Evolutionary conservation across 441 rosid genomes (phyloP).

Genomic region (Melastoma candidum): DNA sequence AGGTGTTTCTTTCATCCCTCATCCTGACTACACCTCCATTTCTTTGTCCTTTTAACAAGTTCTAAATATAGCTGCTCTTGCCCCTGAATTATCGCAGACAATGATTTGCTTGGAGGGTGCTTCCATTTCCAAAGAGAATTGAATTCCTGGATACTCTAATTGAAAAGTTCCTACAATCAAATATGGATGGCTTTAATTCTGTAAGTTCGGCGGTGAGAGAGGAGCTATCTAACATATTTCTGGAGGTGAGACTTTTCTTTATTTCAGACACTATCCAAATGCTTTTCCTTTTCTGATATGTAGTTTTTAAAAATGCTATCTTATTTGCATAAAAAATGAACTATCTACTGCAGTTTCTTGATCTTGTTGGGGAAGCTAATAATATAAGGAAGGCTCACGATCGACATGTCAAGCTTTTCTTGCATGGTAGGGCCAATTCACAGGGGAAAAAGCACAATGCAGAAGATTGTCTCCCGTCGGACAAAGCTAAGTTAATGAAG

Average conservation of each 20-base stretch:
- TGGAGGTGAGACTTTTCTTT: conserved; percentile 46
- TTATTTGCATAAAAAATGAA: conserved; percentile 4
- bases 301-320: neutral
- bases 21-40: neutral
- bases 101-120: conserved; percentile 65
- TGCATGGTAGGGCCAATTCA: conserved; percentile 55
- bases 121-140: conserved; percentile 57
- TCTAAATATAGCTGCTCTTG: neutral
- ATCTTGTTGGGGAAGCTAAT: conserved; percentile 64
- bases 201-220: conserved; percentile 69
- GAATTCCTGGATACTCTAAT: conserved; percentile 65
- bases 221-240: conserved; percentile 69
- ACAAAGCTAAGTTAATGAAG: conserved; percentile 66
- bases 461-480: conserved; percentile 72
- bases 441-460: conserved; percentile 76
- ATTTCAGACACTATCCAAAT: neutral
- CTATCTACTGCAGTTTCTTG: conserved; percentile 58
- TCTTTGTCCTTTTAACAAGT: conserved; percentile 4
- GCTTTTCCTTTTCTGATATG: neutral
- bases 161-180: conserved; percentile 54
- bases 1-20: conserved; percentile 27
- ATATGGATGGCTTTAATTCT: conserved; percentile 32
- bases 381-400: conserved; percentile 67
- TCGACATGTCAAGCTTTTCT: conserved; percentile 69
- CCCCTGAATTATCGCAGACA: conserved; percentile 26